A percentile compares a stretch with the other conserved stretches of the same genome.
phyloP scores from a whole-genome alignment of 805 yeast species.

The Candida boleticola region DNA sequence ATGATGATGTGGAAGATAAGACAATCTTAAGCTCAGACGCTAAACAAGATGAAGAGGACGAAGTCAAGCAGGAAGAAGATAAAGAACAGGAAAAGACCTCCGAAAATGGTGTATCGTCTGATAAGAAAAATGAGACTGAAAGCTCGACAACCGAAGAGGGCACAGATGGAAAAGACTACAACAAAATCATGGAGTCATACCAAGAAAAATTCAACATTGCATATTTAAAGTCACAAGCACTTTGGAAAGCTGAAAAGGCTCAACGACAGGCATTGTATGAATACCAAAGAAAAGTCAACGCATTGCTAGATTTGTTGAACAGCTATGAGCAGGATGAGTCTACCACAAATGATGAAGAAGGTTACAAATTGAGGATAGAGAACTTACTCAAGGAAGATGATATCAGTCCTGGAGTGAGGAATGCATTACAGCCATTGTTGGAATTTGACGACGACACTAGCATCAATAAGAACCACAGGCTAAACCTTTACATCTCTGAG shows the following conservation, averaged over 20 bases:
- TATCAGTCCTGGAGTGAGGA: constrained; percentile 19
- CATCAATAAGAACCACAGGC: constrained; percentile 18
- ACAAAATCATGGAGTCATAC: constrained; percentile 25
- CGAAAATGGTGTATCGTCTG: no score
- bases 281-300: constrained; percentile 37
- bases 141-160: no score
- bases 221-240: constrained; percentile 19
- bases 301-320: constrained; percentile 29
- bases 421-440: constrained; percentile 16
- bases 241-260: constrained; percentile 30
- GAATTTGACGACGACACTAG: constrained; percentile 8
- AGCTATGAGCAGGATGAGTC: constrained; percentile 12
- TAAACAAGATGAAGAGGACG: not conserved
- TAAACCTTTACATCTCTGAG: constrained; percentile 33
- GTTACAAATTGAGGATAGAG: constrained; percentile 18
- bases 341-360: not conserved
- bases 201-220: constrained; percentile 24
- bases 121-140: no score
- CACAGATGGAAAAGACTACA: constrained; percentile 17
- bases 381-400: constrained; percentile 14
- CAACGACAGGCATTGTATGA: constrained; percentile 34
- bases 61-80: not conserved
- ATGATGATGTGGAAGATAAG: not conserved
- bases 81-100: not conserved
- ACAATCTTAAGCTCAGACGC: not conserved